phyloP scores from a whole-genome alignment of 2,329 filamentous ascomycete species.

The Aspergillus vadensis region DNA sequence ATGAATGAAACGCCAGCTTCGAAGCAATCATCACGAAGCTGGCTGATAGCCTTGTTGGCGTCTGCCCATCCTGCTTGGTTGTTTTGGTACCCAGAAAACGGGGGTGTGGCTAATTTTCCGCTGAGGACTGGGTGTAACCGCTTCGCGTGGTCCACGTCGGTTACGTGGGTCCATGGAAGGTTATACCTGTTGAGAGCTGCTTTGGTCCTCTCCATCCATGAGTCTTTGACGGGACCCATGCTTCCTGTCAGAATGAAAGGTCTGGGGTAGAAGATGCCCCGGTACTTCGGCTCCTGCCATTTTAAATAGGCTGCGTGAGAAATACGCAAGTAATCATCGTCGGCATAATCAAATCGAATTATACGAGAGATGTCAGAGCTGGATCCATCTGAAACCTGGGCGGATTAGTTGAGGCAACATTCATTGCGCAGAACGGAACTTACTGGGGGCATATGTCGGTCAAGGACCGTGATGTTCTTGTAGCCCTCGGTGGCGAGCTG shows the following conservation, averaged over 20 bases:
- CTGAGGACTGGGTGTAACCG: constrained; percentile 31
- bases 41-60: constrained; percentile 21
- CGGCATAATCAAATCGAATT: constrained; percentile 37
- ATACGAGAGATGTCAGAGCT: constrained; percentile 38
- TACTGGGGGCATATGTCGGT: constrained; percentile 20
- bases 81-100: constrained; percentile 23
- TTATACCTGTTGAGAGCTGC: neutral
- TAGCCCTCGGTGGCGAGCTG: constrained; percentile 12
- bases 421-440: neutral
- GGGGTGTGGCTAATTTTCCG: constrained; percentile 19
- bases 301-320: constrained; percentile 29
- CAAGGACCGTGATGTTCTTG: constrained; percentile 15
- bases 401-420: neutral
- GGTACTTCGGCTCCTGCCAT: constrained; percentile 16
- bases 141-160: constrained; percentile 9
- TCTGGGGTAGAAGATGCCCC: constrained; percentile 17
- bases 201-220: neutral
- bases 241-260: constrained; percentile 1
- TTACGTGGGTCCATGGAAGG: neutral
- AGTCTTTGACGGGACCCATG: neutral
- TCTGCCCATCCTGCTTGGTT: constrained; percentile 28
- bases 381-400: constrained; percentile 33
- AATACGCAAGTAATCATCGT: constrained; percentile 30
- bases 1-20: constrained; percentile 21
- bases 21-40: constrained; percentile 21